phyloP scores from a whole-genome alignment of 2,329 filamentous ascomycete species.

The Fusarium sp. region DNA sequence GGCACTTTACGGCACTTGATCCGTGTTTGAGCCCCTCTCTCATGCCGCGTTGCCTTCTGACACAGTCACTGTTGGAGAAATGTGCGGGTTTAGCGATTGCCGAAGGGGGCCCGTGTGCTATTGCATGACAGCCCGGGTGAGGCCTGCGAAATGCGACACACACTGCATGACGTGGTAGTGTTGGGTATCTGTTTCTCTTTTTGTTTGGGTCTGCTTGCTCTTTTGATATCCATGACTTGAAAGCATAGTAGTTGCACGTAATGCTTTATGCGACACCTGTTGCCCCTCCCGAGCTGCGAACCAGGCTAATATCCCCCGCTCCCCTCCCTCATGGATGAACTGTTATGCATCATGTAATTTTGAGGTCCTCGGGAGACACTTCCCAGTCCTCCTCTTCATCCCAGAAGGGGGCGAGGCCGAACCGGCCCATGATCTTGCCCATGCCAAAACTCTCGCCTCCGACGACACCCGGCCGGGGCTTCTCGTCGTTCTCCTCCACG shows the following conservation, averaged over 20 bases:
- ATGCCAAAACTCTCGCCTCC: slow-evolving; percentile 65
- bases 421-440: slow-evolving; percentile 69
- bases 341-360: slow-evolving; percentile 18
- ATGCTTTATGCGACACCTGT: background rate
- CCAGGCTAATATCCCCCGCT: background rate
- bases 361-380: slow-evolving; percentile 50
- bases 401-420: slow-evolving; percentile 66
- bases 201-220: background rate
- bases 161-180: background rate
- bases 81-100: background rate
- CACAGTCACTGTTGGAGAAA: background rate
- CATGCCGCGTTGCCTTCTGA: background rate
- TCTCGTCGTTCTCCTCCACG: slow-evolving; percentile 64
- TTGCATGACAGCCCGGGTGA: background rate
- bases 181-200: slow-evolving; percentile 26
- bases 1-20: background rate
- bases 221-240: background rate
- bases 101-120: background rate
- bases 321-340: background rate
- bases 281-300: background rate
- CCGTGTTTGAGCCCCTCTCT: background rate
- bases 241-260: background rate
- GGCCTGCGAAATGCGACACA: background rate
- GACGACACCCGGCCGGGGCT: slow-evolving; percentile 52
- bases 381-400: slow-evolving; percentile 65